Evolutionary conservation across 768 basidiomycete species (phyloP).

Genomic region (Agaricus sinodeliciosus): DNA sequence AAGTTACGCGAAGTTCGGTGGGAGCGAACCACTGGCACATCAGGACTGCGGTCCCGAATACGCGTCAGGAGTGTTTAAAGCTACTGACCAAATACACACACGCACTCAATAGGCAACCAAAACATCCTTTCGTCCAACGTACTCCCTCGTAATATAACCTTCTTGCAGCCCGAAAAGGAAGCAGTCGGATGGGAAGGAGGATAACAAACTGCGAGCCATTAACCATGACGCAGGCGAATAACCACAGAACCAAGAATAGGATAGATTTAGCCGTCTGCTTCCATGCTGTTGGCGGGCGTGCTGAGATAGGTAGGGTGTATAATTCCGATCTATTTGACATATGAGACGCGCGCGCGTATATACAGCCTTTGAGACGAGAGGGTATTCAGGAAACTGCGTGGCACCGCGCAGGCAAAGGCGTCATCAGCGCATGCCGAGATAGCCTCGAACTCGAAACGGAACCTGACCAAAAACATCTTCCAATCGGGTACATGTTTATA

Average conservation of each 20-base stretch:
- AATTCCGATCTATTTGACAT: slow-evolving; percentile 20
- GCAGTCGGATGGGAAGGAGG: slow-evolving; percentile 56
- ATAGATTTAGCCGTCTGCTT: slow-evolving; percentile 39
- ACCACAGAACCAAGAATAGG: slow-evolving; percentile 52
- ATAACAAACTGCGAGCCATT: slow-evolving; percentile 68
- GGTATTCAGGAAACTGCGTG: not conserved
- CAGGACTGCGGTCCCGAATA: slow-evolving; percentile 40
- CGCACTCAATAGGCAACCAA: slow-evolving; percentile 69
- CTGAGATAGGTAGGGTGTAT: slow-evolving; percentile 44
- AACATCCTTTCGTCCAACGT: slow-evolving; percentile 77
- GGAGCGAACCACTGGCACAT: slow-evolving; percentile 83
- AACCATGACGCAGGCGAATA: slow-evolving; percentile 59
- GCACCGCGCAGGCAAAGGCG: not conserved
- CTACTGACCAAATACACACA: slow-evolving; percentile 11
- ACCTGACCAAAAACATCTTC: not conserved
- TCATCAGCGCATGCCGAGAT: not conserved
- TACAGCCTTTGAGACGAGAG: not conserved
- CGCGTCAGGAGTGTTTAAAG: not conserved
- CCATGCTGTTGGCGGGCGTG: slow-evolving; percentile 52
- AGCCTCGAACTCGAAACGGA: not conserved
- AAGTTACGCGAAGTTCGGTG: slow-evolving; percentile 63
- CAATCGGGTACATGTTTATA: not conserved
- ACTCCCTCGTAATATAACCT: slow-evolving; percentile 63
- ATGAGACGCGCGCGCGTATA: not conserved
- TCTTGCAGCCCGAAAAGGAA: slow-evolving; percentile 53